Base-by-base conservation (phyloP, 129 eudicot species). In the Rutidosis leptorrhynchoides region DNA sequence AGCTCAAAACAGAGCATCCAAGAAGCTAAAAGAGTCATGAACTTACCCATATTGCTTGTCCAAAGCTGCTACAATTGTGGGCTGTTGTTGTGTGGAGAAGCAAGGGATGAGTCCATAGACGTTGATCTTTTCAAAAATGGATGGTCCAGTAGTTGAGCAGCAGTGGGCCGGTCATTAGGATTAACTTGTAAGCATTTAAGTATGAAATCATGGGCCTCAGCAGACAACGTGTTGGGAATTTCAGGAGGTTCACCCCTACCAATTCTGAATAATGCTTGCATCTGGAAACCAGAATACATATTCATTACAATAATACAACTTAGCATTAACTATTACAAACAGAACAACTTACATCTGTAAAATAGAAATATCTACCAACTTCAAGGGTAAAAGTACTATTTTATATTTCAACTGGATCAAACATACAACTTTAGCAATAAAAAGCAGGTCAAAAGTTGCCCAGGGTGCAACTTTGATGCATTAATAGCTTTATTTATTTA, bases 231-330 rank as follows among this genome's bases (percentile, higher is more conserved):
- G 61, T 77, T 33, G 21, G 97, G 92, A 33, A 90, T 77, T 5
- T 68, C 76, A 12, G 97, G 97, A 32, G 68, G 92, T 32, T 75
- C 77, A 58, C 95, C 95, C 65, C 54, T 77, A 61, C 97, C 97
- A 43, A 90, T 90, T 70, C 81, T 82, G 77, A 82, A 87, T 37
- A 90, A 60, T 42, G 97, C 97, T 82, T 76, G 91, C 91, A 86
- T 78, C 95, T 90, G 80, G 19, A 48, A 27, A 43, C 17, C 70
- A 83, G 48, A 33, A 69, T 9, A 9, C 7, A 33, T 9, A 7
- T 19, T 23, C 20, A 8, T 59, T 40, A 59, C 22, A 64, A 53
- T 35, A 73, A 52, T 40, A 40, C 12, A 40, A 40, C 16, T 40
- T 11, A 40, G 5, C 1, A 12, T 40, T 40, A 40, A 5, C 46